Percentiles rank a stretch among this genome's conserved stretches.
Conservation (phyloP, 2,329 filamentous ascomycete species). For the Epicoccum sorghinum region DNA sequence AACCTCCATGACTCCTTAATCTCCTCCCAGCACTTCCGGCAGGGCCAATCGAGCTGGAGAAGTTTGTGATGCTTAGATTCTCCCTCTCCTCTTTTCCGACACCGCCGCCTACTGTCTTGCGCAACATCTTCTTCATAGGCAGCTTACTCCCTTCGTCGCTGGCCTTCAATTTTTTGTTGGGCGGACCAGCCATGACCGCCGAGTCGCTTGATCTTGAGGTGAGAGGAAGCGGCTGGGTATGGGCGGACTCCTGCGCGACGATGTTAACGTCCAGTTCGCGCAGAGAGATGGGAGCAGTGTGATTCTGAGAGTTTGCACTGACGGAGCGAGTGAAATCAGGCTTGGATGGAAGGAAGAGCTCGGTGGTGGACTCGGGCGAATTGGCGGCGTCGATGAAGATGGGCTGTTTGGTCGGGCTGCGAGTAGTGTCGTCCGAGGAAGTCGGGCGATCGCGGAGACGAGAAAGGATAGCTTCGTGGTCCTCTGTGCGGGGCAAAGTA, state of each 20-base stretch:
- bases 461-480: conserved; percentile 63
- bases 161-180: conserved; percentile 53
- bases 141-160: conserved; percentile 47
- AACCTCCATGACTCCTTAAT: conserved; percentile 48
- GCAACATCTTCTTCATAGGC: conserved; percentile 53
- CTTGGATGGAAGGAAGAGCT: conserved; percentile 34
- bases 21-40: conserved; percentile 44
- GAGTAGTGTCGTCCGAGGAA: conserved; percentile 34
- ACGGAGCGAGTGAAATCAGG: conserved; percentile 35
- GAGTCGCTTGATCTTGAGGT: conserved; percentile 39
- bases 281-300: conserved; percentile 43
- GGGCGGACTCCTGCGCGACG: conserved; percentile 40
- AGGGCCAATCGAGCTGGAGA: conserved; percentile 49
- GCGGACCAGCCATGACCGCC: conserved; percentile 38
- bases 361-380: conserved; percentile 36
- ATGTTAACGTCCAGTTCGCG: conserved; percentile 58
- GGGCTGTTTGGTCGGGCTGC: conserved; percentile 57
- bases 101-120: conserved; percentile 49
- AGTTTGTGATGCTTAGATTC: conserved; percentile 49
- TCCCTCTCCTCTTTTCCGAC: conserved; percentile 43
- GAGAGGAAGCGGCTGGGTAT: conserved; percentile 41
- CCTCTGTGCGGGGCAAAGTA: conserved; percentile 75
- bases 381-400: conserved; percentile 60
- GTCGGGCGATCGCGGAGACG: conserved; percentile 48
- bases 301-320: conserved; percentile 26